Conservation (phyloP, 140 eudicot genomes). For the Anethum foeniculum region DNA sequence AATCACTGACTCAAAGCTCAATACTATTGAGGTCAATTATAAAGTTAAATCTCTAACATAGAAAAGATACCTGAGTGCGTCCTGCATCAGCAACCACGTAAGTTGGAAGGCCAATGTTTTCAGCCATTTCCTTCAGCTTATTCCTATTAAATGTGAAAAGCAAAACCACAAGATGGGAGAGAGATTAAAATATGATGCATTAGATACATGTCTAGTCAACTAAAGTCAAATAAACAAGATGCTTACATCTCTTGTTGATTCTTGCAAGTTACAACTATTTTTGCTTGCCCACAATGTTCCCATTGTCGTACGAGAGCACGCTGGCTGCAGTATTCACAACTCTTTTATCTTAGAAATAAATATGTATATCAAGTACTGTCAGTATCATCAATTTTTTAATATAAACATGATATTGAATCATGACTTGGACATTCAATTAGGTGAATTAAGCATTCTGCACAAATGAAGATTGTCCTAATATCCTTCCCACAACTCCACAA, state of each 20-base stretch:
- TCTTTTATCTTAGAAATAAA: background rate
- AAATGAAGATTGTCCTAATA: background rate
- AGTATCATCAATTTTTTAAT: background rate
- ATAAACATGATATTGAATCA: background rate
- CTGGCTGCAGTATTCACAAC: slow-evolving; percentile 38
- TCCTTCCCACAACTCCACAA: background rate
- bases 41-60: slow-evolving; percentile 2
- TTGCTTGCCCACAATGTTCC: slow-evolving; percentile 91
- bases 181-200: slow-evolving; percentile 1
- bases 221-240: slow-evolving; percentile 11
- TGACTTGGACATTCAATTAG: background rate
- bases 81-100: slow-evolving; percentile 94
- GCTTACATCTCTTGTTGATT: slow-evolving; percentile 98
- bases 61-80: slow-evolving; percentile 68
- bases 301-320: slow-evolving; percentile 69
- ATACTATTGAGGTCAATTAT: background rate
- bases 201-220: background rate
- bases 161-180: background rate
- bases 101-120: slow-evolving; percentile 88
- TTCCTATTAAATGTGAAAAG: slow-evolving; percentile 40
- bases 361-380: background rate
- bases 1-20: background rate
- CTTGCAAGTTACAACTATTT: slow-evolving; percentile 89
- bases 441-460: background rate
- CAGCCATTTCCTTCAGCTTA: slow-evolving; percentile 77